These are phyloP conservation scores for Schwanniomyces pseudopolymorphus DNA, from an alignment of 805 yeast species.

Conservation along the genomic window DNA sequence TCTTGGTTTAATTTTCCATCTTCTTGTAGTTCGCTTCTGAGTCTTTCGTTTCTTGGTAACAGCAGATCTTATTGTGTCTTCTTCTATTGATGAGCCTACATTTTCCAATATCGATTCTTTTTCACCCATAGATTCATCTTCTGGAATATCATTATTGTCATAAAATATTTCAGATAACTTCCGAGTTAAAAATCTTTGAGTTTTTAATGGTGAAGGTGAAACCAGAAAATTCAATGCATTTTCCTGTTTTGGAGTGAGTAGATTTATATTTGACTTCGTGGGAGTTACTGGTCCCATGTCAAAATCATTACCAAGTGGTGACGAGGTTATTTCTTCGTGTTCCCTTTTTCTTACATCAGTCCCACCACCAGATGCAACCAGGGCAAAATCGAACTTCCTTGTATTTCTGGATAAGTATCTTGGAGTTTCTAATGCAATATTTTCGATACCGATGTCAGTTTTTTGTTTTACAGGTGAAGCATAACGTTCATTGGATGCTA, in stretches of 20 bases:
- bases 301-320: not conserved
- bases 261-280: not conserved
- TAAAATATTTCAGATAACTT: conserved; percentile 46
- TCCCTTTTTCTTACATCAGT: not conserved
- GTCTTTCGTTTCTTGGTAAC: conserved; percentile 37
- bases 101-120: conserved; percentile 8
- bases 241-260: conserved; percentile 14
- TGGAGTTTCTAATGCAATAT: conserved; percentile 22
- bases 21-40: conserved; percentile 52
- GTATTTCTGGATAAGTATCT: conserved; percentile 20
- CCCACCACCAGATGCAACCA: not conserved
- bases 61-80: conserved; percentile 10
- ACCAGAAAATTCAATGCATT: conserved; percentile 25
- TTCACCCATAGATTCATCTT: conserved; percentile 8
- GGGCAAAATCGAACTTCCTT: conserved; percentile 11
- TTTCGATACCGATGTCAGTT: not conserved
- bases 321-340: not conserved
- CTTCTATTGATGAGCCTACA: conserved; percentile 8
- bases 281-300: not conserved
- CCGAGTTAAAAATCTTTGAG: conserved; percentile 28
- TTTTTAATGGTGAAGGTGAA: conserved; percentile 48
- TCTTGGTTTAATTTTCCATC: conserved; percentile 49
- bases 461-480: not conserved
- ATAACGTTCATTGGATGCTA: not conserved
- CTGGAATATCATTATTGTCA: conserved; percentile 40